Evolutionary conservation across 2,329 filamentous ascomycete species (phyloP).

Genomic region (Lasiodiplodia citricola): DNA sequence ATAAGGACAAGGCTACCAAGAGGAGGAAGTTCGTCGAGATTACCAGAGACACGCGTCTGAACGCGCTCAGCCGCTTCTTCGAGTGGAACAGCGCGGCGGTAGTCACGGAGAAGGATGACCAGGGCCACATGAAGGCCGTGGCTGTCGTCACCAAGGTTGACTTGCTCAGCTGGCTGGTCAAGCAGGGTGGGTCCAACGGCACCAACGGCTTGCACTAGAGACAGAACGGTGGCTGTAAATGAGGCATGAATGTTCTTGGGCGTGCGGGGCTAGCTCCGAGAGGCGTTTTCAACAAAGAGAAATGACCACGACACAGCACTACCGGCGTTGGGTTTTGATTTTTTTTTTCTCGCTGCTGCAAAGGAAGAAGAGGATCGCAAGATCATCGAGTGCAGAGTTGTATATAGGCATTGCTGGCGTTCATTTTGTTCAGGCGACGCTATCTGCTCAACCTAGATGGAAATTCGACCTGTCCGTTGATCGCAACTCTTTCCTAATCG

Average conservation of each 20-base stretch:
- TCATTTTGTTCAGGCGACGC: neutral
- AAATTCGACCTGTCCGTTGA: neutral
- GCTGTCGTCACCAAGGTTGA: conserved; percentile 98
- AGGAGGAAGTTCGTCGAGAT: conserved; percentile 86
- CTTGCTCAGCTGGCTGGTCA: conserved; percentile 88
- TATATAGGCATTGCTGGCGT: neutral
- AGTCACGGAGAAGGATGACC: conserved; percentile 76
- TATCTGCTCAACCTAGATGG: conserved; percentile 26
- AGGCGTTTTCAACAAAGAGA: conserved; percentile 24
- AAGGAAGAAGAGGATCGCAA: conserved; percentile 1
- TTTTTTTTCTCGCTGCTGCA: neutral
- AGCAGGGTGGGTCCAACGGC: conserved; percentile 51
- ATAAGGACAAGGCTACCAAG: conserved; percentile 27
- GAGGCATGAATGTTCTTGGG: conserved; percentile 6
- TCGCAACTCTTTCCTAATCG: neutral
- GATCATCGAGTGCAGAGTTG: neutral
- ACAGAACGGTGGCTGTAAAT: neutral
- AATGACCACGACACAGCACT: neutral
- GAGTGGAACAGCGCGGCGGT: conserved; percentile 98
- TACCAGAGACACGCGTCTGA: conserved; percentile 84
- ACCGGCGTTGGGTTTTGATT: neutral
- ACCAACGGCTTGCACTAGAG: conserved; percentile 14
- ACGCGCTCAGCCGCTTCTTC: conserved; percentile 86
- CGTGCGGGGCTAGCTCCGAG: neutral
- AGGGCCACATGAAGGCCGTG: conserved; percentile 71